Conservation (phyloP, 768 basidiomycete genomes). For the Russula ochroleuca region DNA sequence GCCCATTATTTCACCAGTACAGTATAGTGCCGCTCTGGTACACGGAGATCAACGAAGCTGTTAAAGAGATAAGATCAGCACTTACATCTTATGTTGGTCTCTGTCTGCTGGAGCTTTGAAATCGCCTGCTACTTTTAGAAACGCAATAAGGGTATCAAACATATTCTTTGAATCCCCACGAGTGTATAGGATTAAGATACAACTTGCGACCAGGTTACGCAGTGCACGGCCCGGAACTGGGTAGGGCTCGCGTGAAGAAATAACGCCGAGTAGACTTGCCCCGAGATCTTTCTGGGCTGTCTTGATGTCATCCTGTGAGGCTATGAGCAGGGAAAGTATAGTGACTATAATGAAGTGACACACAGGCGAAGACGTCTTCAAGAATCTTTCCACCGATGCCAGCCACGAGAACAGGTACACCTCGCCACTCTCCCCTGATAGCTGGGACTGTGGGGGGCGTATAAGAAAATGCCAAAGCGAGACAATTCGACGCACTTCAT, state of each 20-base stretch:
- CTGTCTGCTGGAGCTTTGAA: conserved; percentile 54
- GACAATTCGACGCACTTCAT: conserved; percentile 19
- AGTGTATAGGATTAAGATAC: conserved; percentile 66
- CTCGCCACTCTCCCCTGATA: conserved; percentile 71
- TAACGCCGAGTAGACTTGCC: conserved; percentile 58
- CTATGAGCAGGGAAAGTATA: background rate
- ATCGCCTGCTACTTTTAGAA: conserved; percentile 73
- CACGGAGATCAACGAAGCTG: background rate
- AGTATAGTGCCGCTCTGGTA: conserved; percentile 76
- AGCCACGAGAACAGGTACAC: conserved; percentile 86
- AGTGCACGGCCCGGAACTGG: conserved; percentile 87
- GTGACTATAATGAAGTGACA: conserved; percentile 31
- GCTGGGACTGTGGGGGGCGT: conserved; percentile 47
- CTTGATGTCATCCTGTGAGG: conserved; percentile 60
- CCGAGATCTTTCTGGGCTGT: conserved; percentile 58
- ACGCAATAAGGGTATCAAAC: conserved; percentile 79
- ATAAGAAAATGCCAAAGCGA: background rate
- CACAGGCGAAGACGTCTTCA: conserved; percentile 51
- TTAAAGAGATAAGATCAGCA: conserved; percentile 4
- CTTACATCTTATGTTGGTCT: conserved; percentile 66
- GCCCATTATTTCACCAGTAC: conserved; percentile 86
- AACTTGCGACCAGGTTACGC: conserved; percentile 73
- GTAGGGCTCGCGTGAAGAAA: conserved; percentile 58
- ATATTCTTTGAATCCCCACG: conserved; percentile 79
- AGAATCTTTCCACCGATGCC: conserved; percentile 54